phyloP scores from a whole-genome alignment of 257 asterid genomes.

The Ilex aquifolium region DNA sequence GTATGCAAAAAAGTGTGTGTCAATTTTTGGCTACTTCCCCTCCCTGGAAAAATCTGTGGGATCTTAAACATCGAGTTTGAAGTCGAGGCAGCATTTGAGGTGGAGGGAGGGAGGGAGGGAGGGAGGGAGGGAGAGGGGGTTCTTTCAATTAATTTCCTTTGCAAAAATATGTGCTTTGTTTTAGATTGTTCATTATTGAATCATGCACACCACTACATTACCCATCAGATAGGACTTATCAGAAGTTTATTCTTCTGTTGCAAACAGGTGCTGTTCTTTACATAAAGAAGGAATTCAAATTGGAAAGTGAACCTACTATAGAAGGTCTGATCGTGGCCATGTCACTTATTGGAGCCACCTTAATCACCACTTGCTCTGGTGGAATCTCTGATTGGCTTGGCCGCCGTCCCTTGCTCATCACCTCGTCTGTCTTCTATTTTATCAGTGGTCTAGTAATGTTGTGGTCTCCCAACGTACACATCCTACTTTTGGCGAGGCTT shows the following conservation, averaged over 20 bases:
- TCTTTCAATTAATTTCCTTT: neutral
- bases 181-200: neutral
- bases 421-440: slow-evolving; percentile 44
- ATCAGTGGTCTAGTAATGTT: slow-evolving; percentile 47
- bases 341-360: slow-evolving; percentile 60
- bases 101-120: too few species aligned
- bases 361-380: slow-evolving; percentile 51
- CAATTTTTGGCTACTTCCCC: too few species aligned
- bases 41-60: too few species aligned
- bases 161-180: too few species aligned
- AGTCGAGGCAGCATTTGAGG: too few species aligned
- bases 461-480: slow-evolving; percentile 63
- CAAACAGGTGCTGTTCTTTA: slow-evolving; percentile 42
- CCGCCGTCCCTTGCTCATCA: slow-evolving; percentile 54
- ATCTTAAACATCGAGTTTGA: too few species aligned
- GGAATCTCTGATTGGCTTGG: slow-evolving; percentile 49
- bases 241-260: neutral
- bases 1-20: too few species aligned
- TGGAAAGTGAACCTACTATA: slow-evolving; percentile 47
- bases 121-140: too few species aligned
- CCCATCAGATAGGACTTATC: neutral
- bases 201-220: too few species aligned
- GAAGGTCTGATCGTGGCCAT: slow-evolving; percentile 62
- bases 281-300: slow-evolving; percentile 45
- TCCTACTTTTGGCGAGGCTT: slow-evolving; percentile 53